Evolutionary conservation across 306 rosid genomes (phyloP).

Genomic region (Pachyrhizus erosus): DNA sequence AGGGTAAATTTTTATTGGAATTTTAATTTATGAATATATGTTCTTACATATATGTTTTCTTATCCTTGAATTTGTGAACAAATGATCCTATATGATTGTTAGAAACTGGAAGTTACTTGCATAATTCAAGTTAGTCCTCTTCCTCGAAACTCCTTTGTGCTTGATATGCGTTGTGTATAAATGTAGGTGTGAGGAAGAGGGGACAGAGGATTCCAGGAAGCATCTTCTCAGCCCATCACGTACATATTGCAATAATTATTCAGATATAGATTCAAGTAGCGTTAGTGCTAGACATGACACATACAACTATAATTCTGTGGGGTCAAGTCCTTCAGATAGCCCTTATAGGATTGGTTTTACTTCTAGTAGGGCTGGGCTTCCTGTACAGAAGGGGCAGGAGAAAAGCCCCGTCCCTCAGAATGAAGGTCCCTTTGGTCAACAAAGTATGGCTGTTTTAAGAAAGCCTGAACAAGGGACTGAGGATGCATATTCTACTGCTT

Average conservation of each 20-base stretch:
- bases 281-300: slow-evolving; percentile 76
- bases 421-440: slow-evolving; percentile 59
- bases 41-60: slow-evolving; percentile 4
- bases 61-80: slow-evolving; percentile 15
- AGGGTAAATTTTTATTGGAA: slow-evolving; percentile 16
- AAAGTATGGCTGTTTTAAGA: slow-evolving; percentile 69
- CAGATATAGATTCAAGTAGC: slow-evolving; percentile 79
- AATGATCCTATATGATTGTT: slow-evolving; percentile 20
- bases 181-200: slow-evolving; percentile 87
- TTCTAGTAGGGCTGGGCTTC: slow-evolving; percentile 60
- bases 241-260: slow-evolving; percentile 72
- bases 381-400: slow-evolving; percentile 69
- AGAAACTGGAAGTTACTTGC: slow-evolving; percentile 13
- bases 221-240: slow-evolving; percentile 69
- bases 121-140: slow-evolving; percentile 2
- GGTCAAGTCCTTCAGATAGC: slow-evolving; percentile 77
- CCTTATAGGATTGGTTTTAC: slow-evolving; percentile 78
- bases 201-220: slow-evolving; percentile 72
- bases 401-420: slow-evolving; percentile 51
- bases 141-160: neutral
- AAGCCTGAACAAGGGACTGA: slow-evolving; percentile 64
- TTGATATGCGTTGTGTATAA: slow-evolving; percentile 35
- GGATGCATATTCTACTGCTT: slow-evolving; percentile 67
- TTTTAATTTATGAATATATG: slow-evolving; percentile 18
- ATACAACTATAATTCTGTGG: slow-evolving; percentile 60